Percentiles rank a stretch among this genome's conserved stretches.
Evolutionary conservation across 768 basidiomycete genomes (phyloP).

Genomic region (Dioszegia crocea): DNA sequence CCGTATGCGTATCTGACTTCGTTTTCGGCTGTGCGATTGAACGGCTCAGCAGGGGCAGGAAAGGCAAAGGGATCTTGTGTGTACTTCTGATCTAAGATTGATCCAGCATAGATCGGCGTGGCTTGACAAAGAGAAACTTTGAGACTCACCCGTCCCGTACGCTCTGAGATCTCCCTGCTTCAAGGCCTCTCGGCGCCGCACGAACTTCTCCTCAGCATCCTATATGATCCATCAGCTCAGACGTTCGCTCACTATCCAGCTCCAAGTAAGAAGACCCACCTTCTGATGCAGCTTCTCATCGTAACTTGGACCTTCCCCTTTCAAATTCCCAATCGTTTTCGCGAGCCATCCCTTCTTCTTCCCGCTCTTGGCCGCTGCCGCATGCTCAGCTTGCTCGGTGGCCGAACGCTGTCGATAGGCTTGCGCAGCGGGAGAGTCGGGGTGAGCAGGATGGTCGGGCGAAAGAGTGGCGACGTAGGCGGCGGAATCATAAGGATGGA

Average conservation of each 20-base stretch:
- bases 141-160: conserved; percentile 26
- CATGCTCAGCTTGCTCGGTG: not conserved
- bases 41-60: conserved; percentile 24
- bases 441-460: conserved; percentile 42
- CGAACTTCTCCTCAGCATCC: conserved; percentile 29
- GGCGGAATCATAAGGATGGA: conserved; percentile 47
- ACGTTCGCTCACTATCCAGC: not conserved
- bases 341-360: conserved; percentile 33
- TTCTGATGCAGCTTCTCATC: conserved; percentile 9
- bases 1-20: not conserved
- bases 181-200: conserved; percentile 25
- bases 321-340: conserved; percentile 14
- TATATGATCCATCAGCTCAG: not conserved
- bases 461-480: conserved; percentile 38
- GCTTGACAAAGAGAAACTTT: not conserved
- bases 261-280: conserved; percentile 7
- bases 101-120: not conserved
- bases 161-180: conserved; percentile 29
- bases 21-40: conserved; percentile 11
- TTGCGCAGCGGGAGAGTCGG: conserved; percentile 33
- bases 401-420: conserved; percentile 20
- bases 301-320: not conserved
- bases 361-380: not conserved
- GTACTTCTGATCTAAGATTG: conserved; percentile 21
- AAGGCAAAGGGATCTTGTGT: conserved; percentile 31